Evolutionary conservation across 306 rosid genomes (phyloP), one percentile per base, ranked within the genome.

Genomic region (Comarum palustre): DNA sequence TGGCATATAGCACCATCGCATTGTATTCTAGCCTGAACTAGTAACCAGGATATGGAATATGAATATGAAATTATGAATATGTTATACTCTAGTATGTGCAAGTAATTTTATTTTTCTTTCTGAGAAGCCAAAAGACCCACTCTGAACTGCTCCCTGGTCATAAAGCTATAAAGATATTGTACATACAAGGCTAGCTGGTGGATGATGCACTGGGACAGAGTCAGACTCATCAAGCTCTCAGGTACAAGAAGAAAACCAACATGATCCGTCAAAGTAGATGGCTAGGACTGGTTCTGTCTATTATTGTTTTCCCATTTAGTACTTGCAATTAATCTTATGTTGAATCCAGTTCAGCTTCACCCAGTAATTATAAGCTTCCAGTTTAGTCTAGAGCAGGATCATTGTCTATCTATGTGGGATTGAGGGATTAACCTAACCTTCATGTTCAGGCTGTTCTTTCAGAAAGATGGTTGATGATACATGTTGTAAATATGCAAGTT

Each of bases 21-120:
- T 80, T 86, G 78, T 83, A 81, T 71, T 87, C 72, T 78, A 80
- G 50, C 65, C 47, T 55, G 63, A 72, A 42, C 82, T 75, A 31
- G 82, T 68, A 69, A 78, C 61, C 36, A 47, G 24, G 16, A 34
- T 0, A 20, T 22, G 32, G 25, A 60, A 29, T 15, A 29, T 60
- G 66, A 61, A 32, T 17, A 16, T 32, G 32, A 24, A 57, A 57
- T 57, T 13, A 5, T 57, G 65, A 14, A 29, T 29, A 31, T 25
- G 2, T 46, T 58, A 41, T 10, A 58, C 24, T 20, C 3, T 59
- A 54, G 65, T 36, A 54, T 27, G 24, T 68, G 11, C 4, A 65
- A 12, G 50, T 38, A 22, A 10, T 62, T 6, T 36, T 62, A 14
- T 13, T 13, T 27, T 43, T 43, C 27, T 27, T 15, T n/a, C n/a